Percentiles rank a stretch among this genome's conserved stretches.
Evolutionary conservation across 345 rosid species (phyloP).

Genomic region (Citrus glauca): DNA sequence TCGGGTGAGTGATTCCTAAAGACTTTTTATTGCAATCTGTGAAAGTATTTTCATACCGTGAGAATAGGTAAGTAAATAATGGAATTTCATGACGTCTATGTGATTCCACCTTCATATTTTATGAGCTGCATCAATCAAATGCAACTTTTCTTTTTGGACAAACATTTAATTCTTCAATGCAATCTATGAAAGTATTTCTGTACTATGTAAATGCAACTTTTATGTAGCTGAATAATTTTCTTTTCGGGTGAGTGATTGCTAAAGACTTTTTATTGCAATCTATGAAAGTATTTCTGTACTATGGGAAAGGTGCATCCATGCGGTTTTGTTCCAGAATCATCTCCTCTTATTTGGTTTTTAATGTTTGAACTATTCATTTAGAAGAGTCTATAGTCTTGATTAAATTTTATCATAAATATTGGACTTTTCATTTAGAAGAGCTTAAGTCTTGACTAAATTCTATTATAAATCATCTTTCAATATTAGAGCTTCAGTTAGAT

Average conservation of each 20-base stretch:
- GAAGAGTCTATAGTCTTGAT: background rate
- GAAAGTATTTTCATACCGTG: background rate
- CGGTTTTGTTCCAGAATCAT: background rate
- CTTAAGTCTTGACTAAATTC: background rate
- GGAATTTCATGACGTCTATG: background rate
- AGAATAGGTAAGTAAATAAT: too few species aligned
- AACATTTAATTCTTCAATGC: background rate
- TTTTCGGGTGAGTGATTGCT: background rate
- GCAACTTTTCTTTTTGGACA: background rate
- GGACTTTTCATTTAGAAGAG: background rate
- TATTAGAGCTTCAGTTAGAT: background rate
- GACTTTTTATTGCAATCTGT: background rate
- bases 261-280: background rate
- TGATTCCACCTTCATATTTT: background rate
- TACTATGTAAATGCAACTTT: too few species aligned
- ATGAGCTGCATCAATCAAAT: background rate
- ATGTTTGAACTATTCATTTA: background rate
- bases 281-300: background rate
- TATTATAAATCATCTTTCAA: background rate
- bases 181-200: too few species aligned
- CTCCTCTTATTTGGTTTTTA: background rate
- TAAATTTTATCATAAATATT: background rate
- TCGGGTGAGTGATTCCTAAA: background rate
- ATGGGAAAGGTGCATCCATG: background rate
- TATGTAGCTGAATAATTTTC: background rate